Percentiles rank a stretch among this genome's conserved stretches.
phyloP scores from a whole-genome alignment of 2,329 filamentous ascomycete species.

The Trichophaea hybrida region DNA sequence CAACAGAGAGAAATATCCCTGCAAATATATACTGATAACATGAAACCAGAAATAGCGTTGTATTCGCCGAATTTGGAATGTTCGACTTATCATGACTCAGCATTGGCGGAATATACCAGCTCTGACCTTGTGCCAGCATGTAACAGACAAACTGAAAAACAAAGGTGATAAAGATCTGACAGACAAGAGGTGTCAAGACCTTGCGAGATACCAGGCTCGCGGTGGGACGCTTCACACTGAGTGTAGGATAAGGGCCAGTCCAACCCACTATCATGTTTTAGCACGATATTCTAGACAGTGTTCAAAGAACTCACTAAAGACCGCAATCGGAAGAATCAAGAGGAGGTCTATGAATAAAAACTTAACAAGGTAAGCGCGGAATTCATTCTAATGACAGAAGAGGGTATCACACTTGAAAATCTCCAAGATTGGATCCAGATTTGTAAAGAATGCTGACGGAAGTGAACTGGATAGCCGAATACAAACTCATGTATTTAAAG shows the following conservation, averaged over 20 bases:
- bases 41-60: conserved; percentile 71
- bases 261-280: conserved; percentile 56
- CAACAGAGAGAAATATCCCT: conserved; percentile 80
- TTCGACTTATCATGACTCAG: conserved; percentile 67
- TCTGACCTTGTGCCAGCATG: conserved; percentile 57
- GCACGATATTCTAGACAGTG: background rate
- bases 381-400: background rate
- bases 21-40: conserved; percentile 93
- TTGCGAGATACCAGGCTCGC: conserved; percentile 86
- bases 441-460: conserved; percentile 94
- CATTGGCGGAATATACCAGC: conserved; percentile 75
- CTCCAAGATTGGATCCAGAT: conserved; percentile 81
- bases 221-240: conserved; percentile 75
- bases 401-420: conserved; percentile 57
- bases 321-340: conserved; percentile 86
- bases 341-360: conserved; percentile 91
- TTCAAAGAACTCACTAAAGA: conserved; percentile 53
- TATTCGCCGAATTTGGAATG: conserved; percentile 85
- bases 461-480: conserved; percentile 98
- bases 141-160: conserved; percentile 61
- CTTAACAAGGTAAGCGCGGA: conserved; percentile 29
- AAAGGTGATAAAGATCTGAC: conserved; percentile 73
- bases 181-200: conserved; percentile 74
- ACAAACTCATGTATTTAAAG: conserved; percentile 99
- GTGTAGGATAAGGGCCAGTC: conserved; percentile 65